Evolutionary conservation across 495 filamentous ascomycete species (phyloP).

Genomic region (Xylaria sp.): DNA sequence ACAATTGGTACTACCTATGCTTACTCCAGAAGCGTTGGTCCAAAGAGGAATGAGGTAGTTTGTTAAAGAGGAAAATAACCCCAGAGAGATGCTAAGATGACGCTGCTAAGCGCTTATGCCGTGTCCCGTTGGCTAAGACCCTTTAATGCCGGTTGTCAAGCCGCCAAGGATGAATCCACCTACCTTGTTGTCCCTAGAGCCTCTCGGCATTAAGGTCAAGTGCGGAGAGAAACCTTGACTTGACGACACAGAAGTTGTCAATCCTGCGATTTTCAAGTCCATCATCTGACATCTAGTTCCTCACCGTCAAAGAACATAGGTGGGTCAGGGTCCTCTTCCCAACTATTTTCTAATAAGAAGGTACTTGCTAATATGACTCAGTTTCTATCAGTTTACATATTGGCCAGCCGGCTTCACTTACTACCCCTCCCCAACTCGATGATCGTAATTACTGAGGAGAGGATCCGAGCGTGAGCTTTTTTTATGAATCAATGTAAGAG

Average conservation of each 20-base stretch:
- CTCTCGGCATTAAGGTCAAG: too few species aligned
- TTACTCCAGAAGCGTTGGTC: neutral
- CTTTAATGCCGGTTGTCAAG: conserved; percentile 4
- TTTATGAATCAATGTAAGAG: neutral
- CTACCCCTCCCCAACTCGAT: neutral
- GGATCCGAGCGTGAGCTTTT: neutral
- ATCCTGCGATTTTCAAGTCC: neutral
- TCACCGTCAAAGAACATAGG: neutral
- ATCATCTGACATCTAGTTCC: neutral
- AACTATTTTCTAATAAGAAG: neutral
- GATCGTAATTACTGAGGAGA: neutral
- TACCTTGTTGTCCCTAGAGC: conserved; percentile 13
- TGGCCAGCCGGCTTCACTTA: neutral
- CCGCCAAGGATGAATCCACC: conserved; percentile 10
- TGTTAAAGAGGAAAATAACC: neutral
- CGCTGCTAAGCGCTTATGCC: neutral
- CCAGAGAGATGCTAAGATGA: neutral
- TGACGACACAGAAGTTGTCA: neutral
- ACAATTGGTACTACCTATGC: neutral
- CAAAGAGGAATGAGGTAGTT: neutral
- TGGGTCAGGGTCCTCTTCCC: neutral
- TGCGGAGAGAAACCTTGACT: neutral
- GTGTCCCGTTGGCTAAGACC: neutral
- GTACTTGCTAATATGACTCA: neutral
- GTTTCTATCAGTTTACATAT: neutral